Evolutionary conservation across 2,329 filamentous ascomycete genomes (phyloP).

Genomic region (Dothistroma pini): DNA sequence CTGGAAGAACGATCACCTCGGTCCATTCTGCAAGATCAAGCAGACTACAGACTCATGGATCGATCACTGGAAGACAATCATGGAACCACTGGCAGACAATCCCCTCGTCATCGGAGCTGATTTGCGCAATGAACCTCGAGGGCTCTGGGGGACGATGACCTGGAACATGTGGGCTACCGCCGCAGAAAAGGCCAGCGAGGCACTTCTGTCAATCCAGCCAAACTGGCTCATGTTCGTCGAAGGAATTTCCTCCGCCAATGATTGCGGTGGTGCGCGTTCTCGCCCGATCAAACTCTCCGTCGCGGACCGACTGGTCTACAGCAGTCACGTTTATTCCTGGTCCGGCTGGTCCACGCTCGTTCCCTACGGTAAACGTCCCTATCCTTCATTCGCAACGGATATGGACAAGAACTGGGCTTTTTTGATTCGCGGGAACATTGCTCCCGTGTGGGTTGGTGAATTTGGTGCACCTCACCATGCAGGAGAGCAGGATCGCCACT

Average conservation of each 20-base stretch:
- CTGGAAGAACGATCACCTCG: conserved; percentile 64
- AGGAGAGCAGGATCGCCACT: conserved; percentile 57
- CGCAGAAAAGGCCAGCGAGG: conserved; percentile 60
- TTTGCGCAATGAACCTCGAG: conserved; percentile 65
- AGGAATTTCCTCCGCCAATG: conserved; percentile 64
- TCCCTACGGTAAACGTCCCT: conserved; percentile 58
- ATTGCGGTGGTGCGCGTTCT: conserved; percentile 54
- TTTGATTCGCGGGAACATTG: conserved; percentile 53
- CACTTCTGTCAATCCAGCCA: conserved; percentile 55
- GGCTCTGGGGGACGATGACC: conserved; percentile 65
- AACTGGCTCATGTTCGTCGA: conserved; percentile 67
- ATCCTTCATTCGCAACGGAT: conserved; percentile 58
- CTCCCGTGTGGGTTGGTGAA: conserved; percentile 67
- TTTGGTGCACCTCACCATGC: conserved; percentile 57
- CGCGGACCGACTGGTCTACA: conserved; percentile 59
- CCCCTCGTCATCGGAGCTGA: conserved; percentile 63
- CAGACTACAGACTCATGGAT: conserved; percentile 66
- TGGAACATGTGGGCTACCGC: conserved; percentile 63
- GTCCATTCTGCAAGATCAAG: conserved; percentile 55
- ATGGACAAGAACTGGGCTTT: conserved; percentile 67
- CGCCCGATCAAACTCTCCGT: conserved; percentile 58
- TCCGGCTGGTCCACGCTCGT: conserved; percentile 57
- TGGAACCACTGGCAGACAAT: conserved; percentile 57
- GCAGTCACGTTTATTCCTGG: conserved; percentile 66
- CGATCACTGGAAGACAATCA: conserved; percentile 62